These are phyloP conservation scores for Solanum sejunctum DNA, from an alignment of 257 asterid species.

Conservation along the genomic window DNA sequence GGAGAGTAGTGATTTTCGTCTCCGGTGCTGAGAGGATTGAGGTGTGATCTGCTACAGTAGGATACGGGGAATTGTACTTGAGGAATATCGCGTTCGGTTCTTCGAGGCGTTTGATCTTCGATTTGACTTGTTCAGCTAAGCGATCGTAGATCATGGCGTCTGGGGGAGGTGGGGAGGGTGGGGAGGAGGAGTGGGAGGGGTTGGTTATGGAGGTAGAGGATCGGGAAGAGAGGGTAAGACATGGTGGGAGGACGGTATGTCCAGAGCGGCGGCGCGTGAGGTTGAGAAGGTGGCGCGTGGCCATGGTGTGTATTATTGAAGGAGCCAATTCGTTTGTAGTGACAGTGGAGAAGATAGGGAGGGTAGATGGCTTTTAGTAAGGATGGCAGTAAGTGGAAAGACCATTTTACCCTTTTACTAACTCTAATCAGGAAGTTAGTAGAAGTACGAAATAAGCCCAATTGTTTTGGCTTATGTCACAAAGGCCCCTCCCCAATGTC, in stretches of 20 bases:
- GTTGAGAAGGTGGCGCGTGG: slow-evolving; percentile 65
- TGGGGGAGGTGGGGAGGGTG: slow-evolving; percentile 59
- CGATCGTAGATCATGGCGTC: slow-evolving; percentile 78
- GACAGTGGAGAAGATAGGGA: neutral
- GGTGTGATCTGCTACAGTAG: slow-evolving; percentile 37
- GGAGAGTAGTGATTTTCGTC: slow-evolving; percentile 79
- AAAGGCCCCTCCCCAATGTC: neutral
- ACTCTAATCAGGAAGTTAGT: neutral
- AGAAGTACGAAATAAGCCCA: neutral
- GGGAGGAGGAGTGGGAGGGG: slow-evolving; percentile 2
- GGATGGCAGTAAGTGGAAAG: neutral
- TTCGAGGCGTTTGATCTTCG: slow-evolving; percentile 46
- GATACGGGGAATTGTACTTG: slow-evolving; percentile 57
- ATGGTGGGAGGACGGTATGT: slow-evolving; percentile 6
- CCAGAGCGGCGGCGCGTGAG: slow-evolving; percentile 48
- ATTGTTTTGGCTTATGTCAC: neutral
- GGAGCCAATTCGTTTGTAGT: neutral
- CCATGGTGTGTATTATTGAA: slow-evolving; percentile 4
- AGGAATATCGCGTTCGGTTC: slow-evolving; percentile 60
- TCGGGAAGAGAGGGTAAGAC: slow-evolving; percentile 12
- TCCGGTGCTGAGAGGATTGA: slow-evolving; percentile 60
- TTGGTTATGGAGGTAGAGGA: slow-evolving; percentile 41
- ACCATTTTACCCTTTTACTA: neutral
- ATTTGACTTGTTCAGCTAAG: slow-evolving; percentile 59
- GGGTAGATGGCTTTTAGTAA: neutral